Base-by-base conservation (phyloP, 139 green algal genomes). In the Chlorella vulgaris region DNA sequence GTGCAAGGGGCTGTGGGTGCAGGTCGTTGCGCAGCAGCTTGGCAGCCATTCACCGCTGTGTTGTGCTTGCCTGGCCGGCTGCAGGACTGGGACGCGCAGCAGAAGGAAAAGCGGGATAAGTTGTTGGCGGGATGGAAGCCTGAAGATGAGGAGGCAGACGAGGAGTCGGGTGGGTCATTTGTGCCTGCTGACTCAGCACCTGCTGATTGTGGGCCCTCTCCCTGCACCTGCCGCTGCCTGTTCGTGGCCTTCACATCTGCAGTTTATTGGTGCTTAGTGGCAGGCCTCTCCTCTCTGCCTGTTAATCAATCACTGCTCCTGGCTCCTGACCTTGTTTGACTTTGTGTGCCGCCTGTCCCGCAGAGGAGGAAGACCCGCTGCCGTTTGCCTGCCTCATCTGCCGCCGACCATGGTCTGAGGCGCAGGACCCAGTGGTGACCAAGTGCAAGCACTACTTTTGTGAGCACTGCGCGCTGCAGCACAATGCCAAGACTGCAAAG, bases 371-470 rank as follows among this genome's bases (percentile, higher is more conserved):
- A 1, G 94, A 97, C 74, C 93, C 93, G 38, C 82, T 99, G 76
- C 96, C 96, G 22, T 98, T 98, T 87, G 94, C 93, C 0, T 99
- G 97, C 88, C 94, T 91, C 82, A 96, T 96, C 60, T 99, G 97
- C 85, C 80, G 96, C 6, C 38, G 84, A 76, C 85, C 86, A 0
- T 99, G 97, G 93, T 82, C 90, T 21, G 90, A 98, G 58, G 89
- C 87, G 47, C 85, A 89, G 50, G 90, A 93, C 58, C 95, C 97
- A 5, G 95, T 99, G 51, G 91, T 98, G 22, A 99, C 97, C 0
- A 80, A 71, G 3, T 99, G 97, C 91, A 88, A 87, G 76, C 97
- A 99, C 87, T 99, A 98, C 83, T 99, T 99, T 68, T 99, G 97
- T 74, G 96, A 99, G 80, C 87, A 89, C 39, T 99, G 97, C 84